Percentiles rank a stretch among this genome's conserved stretches.
These are phyloP conservation scores for Pyricularia grisea DNA, from an alignment of 2,329 filamentous ascomycete species.

Conservation along the genomic window DNA sequence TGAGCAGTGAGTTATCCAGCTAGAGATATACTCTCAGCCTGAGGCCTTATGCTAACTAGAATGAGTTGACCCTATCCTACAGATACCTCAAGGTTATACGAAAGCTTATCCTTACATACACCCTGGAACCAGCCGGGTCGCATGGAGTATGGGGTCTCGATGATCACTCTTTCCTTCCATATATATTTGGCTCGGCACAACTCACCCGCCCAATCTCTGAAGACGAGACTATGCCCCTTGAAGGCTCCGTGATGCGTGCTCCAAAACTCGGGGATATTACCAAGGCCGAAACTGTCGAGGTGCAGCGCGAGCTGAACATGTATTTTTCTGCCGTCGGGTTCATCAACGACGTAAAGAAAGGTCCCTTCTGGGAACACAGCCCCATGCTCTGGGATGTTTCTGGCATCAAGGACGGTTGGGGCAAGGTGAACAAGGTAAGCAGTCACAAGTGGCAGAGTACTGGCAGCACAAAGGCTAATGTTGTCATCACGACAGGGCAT, in stretches of 20 bases:
- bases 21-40: not conserved
- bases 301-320: conserved; percentile 61
- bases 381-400: conserved; percentile 92
- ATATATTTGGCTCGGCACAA: conserved; percentile 92
- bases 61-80: not conserved
- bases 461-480: not conserved
- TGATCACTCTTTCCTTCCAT: conserved; percentile 88
- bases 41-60: not conserved
- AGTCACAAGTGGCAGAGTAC: conserved; percentile 21
- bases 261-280: conserved; percentile 64
- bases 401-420: conserved; percentile 88
- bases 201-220: conserved; percentile 65
- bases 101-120: conserved; percentile 80
- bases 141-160: conserved; percentile 99
- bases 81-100: conserved; percentile 77
- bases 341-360: conserved; percentile 93
- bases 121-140: conserved; percentile 86
- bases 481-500: conserved; percentile 55
- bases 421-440: conserved; percentile 77
- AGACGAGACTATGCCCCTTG: conserved; percentile 56
- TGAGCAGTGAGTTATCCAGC: conserved; percentile 57
- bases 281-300: conserved; percentile 53
- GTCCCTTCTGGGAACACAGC: conserved; percentile 95
- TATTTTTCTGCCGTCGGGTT: conserved; percentile 96
- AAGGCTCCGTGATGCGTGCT: conserved; percentile 65